These are phyloP conservation scores for Rhodocollybia butyracea DNA, from an alignment of 768 basidiomycete species.

Conservation along the genomic window DNA sequence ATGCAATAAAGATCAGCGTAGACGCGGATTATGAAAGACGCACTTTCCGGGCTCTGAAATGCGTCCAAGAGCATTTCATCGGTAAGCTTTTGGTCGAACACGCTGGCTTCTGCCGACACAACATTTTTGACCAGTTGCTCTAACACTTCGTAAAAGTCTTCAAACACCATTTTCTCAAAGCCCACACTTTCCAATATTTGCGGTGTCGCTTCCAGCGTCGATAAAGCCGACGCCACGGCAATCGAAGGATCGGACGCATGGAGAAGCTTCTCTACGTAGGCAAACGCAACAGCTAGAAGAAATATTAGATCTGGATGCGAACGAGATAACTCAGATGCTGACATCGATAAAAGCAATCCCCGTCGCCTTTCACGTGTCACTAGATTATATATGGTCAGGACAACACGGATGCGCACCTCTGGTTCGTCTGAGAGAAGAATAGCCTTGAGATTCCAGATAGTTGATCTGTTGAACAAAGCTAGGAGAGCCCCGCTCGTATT, in stretches of 20 bases:
- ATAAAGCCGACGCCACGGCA: constrained; percentile 48
- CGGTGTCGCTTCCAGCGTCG: constrained; percentile 46
- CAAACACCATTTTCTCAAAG: constrained; percentile 67
- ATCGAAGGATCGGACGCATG: constrained; percentile 38
- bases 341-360: constrained; percentile 94
- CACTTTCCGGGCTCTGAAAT: constrained; percentile 56
- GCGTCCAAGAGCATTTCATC: constrained; percentile 37
- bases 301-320: constrained; percentile 12
- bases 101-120: constrained; percentile 31
- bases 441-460: constrained; percentile 62
- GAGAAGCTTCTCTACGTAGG: constrained; percentile 73
- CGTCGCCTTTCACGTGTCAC: constrained; percentile 53
- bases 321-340: constrained; percentile 18
- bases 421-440: constrained; percentile 61
- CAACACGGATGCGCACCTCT: constrained; percentile 49
- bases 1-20: neutral
- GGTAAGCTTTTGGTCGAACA: constrained; percentile 32
- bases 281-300: constrained; percentile 70
- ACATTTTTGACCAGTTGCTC: constrained; percentile 46
- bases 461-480: constrained; percentile 75
- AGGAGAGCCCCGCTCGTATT: constrained; percentile 61
- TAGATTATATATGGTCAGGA: neutral
- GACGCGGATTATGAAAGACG: constrained; percentile 10
- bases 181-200: constrained; percentile 52
- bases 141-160: constrained; percentile 73